phyloP scores from a whole-genome alignment of 2,329 filamentous ascomycete species.

The Penicillium sp. region DNA sequence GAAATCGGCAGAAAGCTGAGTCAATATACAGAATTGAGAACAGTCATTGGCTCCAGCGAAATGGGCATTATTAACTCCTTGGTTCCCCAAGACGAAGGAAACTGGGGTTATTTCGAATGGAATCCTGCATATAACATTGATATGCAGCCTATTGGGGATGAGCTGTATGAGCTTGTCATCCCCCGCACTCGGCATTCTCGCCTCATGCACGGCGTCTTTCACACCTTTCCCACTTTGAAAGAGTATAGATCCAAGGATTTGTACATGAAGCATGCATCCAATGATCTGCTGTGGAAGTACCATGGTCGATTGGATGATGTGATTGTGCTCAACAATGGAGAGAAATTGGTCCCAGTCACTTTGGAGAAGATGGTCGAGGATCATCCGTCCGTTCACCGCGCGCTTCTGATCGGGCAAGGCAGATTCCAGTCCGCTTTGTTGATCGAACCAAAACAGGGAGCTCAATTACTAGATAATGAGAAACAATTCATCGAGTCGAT shows the following conservation, averaged over 20 bases:
- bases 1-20: neutral
- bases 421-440: constrained; percentile 37
- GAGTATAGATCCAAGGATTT: constrained; percentile 40
- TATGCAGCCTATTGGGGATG: constrained; percentile 9
- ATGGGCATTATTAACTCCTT: neutral
- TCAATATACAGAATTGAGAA: neutral
- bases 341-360: constrained; percentile 45
- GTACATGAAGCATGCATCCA: constrained; percentile 32
- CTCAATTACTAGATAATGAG: neutral
- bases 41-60: neutral
- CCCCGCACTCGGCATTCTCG: constrained; percentile 15
- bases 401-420: constrained; percentile 35
- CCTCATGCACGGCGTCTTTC: constrained; percentile 26
- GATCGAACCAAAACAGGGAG: constrained; percentile 31
- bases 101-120: neutral
- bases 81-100: neutral
- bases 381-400: constrained; percentile 31
- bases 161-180: constrained; percentile 26
- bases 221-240: constrained; percentile 32
- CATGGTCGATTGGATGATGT: constrained; percentile 43
- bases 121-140: neutral
- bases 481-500: constrained; percentile 40
- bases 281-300: constrained; percentile 35
- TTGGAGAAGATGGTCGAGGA: constrained; percentile 36
- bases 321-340: constrained; percentile 43